Evolutionary conservation across 2,329 filamentous ascomycete species (phyloP).

Genomic region (Rosellinia necatrix): DNA sequence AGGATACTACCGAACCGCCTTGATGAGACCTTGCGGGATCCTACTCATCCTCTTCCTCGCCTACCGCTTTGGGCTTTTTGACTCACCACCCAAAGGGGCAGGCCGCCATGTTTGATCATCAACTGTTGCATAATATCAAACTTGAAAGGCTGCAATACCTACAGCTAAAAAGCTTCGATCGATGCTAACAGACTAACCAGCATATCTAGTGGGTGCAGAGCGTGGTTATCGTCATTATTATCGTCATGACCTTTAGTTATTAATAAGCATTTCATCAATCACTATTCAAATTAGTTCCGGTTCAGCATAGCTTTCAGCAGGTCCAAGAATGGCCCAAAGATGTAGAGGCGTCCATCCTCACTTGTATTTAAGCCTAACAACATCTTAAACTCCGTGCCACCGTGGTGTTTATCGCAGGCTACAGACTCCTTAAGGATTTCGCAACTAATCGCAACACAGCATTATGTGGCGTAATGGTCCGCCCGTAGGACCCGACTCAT

Average conservation of each 20-base stretch:
- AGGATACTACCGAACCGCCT: background rate
- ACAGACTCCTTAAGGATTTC: constrained; percentile 35
- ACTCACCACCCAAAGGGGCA: constrained; percentile 28
- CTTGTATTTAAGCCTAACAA: constrained; percentile 18
- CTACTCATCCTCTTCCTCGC: constrained; percentile 22
- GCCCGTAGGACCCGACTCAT: constrained; percentile 18
- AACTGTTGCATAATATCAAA: constrained; percentile 41
- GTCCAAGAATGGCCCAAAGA: too few species aligned
- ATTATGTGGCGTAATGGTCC: constrained; percentile 17
- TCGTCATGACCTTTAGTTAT: background rate
- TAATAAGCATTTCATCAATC: background rate
- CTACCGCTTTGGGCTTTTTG: constrained; percentile 16
- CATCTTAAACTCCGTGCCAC: constrained; percentile 16
- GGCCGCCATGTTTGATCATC: constrained; percentile 39
- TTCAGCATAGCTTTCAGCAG: background rate
- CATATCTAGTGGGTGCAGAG: background rate
- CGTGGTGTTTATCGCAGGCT: constrained; percentile 34
- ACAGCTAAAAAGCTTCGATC: background rate
- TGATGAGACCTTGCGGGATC: constrained; percentile 14
- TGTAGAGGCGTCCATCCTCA: too few species aligned
- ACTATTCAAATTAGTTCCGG: background rate
- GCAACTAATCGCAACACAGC: constrained; percentile 34
- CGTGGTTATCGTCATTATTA: background rate
- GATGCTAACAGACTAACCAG: background rate
- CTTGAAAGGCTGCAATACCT: constrained; percentile 32